A percentile compares a stretch with the other conserved stretches of the same genome.
phyloP scores from a whole-genome alignment of 352 stramenopile species.

The Phytophthora idaei region DNA sequence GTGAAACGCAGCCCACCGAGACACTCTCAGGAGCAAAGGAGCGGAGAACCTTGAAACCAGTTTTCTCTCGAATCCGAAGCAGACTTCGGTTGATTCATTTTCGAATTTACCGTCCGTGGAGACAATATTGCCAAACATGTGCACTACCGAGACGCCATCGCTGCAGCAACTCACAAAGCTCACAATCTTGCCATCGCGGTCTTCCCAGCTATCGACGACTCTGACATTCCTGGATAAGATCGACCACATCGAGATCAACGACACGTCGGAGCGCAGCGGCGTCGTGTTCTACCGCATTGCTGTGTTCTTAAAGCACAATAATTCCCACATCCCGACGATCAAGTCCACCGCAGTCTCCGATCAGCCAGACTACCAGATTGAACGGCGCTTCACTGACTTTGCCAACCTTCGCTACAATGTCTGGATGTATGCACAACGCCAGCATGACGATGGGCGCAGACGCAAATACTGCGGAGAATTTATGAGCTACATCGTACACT shows the following conservation, averaged over 20 bases:
- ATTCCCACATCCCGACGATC: constrained; percentile 57
- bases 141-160: constrained; percentile 1
- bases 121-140: neutral
- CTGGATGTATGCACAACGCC: constrained; percentile 41
- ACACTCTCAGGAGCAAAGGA: too few species aligned
- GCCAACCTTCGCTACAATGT: constrained; percentile 44
- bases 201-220: constrained; percentile 16
- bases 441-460: constrained; percentile 21
- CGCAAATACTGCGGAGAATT: constrained; percentile 50
- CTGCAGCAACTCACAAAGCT: constrained; percentile 32
- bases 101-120: constrained; percentile 6
- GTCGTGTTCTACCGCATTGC: constrained; percentile 56
- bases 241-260: constrained; percentile 51
- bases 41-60: too few species aligned
- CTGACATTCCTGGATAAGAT: constrained; percentile 41
- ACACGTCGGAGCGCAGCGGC: constrained; percentile 33
- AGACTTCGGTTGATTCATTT: constrained; percentile 1
- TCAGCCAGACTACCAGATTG: constrained; percentile 44
- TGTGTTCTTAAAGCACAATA: constrained; percentile 53
- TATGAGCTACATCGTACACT: constrained; percentile 53
- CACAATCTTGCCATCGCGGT: constrained; percentile 22
- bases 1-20: too few species aligned
- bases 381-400: constrained; percentile 51
- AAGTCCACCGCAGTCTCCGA: constrained; percentile 28
- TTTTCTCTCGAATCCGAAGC: neutral